Evolutionary conservation across 1,284 basidiomycete genomes (phyloP).

Genomic region (Sanghuangporus sanghuang): DNA sequence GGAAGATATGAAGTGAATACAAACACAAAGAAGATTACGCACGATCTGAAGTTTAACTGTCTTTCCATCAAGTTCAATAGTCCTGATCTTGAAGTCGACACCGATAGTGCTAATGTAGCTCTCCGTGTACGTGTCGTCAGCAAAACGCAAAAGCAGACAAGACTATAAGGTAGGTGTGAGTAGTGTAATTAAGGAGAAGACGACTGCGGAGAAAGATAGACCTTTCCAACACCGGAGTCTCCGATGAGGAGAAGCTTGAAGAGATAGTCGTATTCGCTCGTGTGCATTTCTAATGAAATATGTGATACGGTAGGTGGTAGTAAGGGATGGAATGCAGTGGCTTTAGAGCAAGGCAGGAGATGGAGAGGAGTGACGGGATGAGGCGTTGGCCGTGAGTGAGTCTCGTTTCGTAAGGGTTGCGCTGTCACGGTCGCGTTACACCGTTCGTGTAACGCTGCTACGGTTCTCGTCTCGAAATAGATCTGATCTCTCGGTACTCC

Average conservation of each 20-base stretch:
- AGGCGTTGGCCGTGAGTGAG: neutral
- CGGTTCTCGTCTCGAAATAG: neutral
- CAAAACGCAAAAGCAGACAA: conserved; percentile 96
- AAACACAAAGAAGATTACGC: conserved; percentile 34
- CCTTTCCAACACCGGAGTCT: conserved; percentile 97
- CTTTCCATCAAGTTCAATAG: conserved; percentile 99
- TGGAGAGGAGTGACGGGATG: neutral
- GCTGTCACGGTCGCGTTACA: neutral
- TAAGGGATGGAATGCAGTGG: conserved; percentile 1
- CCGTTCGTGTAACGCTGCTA: neutral
- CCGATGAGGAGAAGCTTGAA: conserved; percentile 94
- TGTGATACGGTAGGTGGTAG: neutral
- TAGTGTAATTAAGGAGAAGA: conserved; percentile 2
- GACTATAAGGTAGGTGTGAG: conserved; percentile 53
- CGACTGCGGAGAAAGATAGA: conserved; percentile 30
- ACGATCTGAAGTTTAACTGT: conserved; percentile 99
- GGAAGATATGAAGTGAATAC: conserved; percentile 18
- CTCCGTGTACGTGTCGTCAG: conserved; percentile 99
- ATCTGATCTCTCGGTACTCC: no score
- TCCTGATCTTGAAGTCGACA: conserved; percentile 99
- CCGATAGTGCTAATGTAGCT: conserved; percentile 99
- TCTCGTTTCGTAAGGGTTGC: neutral
- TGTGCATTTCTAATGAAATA: conserved; percentile 8
- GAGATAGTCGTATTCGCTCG: conserved; percentile 87
- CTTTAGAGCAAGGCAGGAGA: neutral